Percentiles rank a stretch among this genome's conserved stretches.
Conservation (phyloP, 2,329 filamentous ascomycete genomes). For the Aurifilum marmelostoma region DNA sequence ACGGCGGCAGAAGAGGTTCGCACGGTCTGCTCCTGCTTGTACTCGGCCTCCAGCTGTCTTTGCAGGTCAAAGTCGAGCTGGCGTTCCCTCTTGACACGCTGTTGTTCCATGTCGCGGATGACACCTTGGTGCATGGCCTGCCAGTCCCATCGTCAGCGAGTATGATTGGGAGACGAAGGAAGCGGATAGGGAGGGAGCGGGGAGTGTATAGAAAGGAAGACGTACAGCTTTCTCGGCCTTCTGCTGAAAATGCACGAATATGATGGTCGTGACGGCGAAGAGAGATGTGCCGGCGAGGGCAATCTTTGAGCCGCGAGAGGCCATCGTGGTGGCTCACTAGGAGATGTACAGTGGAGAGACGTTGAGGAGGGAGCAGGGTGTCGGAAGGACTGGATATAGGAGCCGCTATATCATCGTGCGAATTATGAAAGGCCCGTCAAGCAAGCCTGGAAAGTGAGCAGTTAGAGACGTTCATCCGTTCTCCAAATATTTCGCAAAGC, state of each 20-base stretch:
- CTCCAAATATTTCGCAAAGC: neutral
- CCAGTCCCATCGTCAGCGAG: neutral
- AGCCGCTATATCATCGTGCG: conserved; percentile 15
- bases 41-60: conserved; percentile 80
- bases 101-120: conserved; percentile 91
- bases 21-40: conserved; percentile 85
- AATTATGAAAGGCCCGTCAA: neutral
- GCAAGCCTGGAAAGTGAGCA: neutral
- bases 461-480: neutral
- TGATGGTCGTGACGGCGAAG: conserved; percentile 75
- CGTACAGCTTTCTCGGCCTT: conserved; percentile 79
- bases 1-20: conserved; percentile 44
- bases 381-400: neutral
- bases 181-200: conserved; percentile 5
- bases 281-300: conserved; percentile 79
- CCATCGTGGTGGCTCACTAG: conserved; percentile 57
- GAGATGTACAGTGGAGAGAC: too few species aligned
- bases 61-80: conserved; percentile 96
- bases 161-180: neutral
- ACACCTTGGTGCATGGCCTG: conserved; percentile 97
- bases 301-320: conserved; percentile 81
- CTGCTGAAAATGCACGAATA: conserved; percentile 89
- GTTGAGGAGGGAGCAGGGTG: neutral
- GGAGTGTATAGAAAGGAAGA: conserved; percentile 34
- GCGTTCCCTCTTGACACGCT: conserved; percentile 85